Evolutionary conservation across 495 filamentous ascomycete species (phyloP).

Genomic region (Echria macrotheca): DNA sequence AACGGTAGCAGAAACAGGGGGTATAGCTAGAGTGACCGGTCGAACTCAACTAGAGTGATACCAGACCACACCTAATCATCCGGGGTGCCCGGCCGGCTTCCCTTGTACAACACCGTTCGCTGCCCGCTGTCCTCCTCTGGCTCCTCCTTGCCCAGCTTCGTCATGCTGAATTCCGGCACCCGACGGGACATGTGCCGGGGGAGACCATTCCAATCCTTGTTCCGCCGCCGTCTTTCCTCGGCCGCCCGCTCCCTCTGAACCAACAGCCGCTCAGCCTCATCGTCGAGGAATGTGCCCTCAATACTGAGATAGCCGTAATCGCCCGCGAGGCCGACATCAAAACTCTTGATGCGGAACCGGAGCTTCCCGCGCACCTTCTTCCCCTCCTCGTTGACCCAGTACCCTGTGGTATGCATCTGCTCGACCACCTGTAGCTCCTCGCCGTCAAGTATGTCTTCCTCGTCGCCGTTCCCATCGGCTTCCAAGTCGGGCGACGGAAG

Average conservation of each 20-base stretch:
- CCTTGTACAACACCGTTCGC: conserved; percentile 27
- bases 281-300: conserved; percentile 42
- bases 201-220: conserved; percentile 25
- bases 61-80: conserved; percentile 35
- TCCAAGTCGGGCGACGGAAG: conserved; percentile 4
- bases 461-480: conserved; percentile 15
- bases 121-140: conserved; percentile 30
- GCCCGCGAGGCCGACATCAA: conserved; percentile 44
- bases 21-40: not conserved
- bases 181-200: conserved; percentile 33
- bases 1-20: not conserved
- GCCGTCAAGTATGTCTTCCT: conserved; percentile 24
- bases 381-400: conserved; percentile 39
- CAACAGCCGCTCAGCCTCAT: conserved; percentile 36
- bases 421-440: conserved; percentile 29
- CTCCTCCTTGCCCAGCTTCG: conserved; percentile 40
- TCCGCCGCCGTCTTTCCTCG: conserved; percentile 27
- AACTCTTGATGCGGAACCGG: conserved; percentile 46
- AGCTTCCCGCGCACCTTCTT: conserved; percentile 36
- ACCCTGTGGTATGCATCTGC: conserved; percentile 46
- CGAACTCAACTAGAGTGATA: conserved; percentile 10
- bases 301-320: conserved; percentile 45
- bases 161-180: conserved; percentile 44
- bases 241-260: conserved; percentile 32
- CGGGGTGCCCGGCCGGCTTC: conserved; percentile 30